Percentiles rank a stretch among this genome's conserved stretches.
phyloP scores from a whole-genome alignment of 164 flowering plant genomes.

The Berberis vulgaris region DNA sequence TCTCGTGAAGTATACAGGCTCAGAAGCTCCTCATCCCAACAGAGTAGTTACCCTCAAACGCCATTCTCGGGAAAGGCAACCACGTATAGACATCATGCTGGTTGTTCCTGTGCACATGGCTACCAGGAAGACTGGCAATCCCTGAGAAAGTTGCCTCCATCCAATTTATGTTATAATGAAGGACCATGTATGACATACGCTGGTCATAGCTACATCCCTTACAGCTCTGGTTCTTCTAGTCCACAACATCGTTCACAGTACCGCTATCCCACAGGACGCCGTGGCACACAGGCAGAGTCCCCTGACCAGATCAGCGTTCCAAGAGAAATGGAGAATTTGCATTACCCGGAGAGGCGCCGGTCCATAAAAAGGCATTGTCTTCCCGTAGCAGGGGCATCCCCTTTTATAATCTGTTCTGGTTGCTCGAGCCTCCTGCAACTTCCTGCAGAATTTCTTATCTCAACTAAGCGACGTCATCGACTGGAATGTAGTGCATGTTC shows the following conservation, averaged over 20 bases:
- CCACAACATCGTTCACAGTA: conserved; percentile 23
- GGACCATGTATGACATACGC: conserved; percentile 19
- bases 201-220: conserved; percentile 15
- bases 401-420: conserved; percentile 47
- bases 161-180: conserved; percentile 11
- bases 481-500: conserved; percentile 65
- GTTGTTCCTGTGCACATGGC: conserved; percentile 26
- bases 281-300: conserved; percentile 22
- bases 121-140: conserved; percentile 25
- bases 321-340: conserved; percentile 15
- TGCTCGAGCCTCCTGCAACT: conserved; percentile 52
- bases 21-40: conserved; percentile 19
- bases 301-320: conserved; percentile 23
- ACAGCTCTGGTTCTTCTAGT: conserved; percentile 33
- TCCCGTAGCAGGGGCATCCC: conserved; percentile 74
- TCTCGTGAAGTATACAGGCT: conserved; percentile 19
- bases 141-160: conserved; percentile 25
- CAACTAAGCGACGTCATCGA: conserved; percentile 32
- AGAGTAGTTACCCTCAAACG: conserved; percentile 16
- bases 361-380: conserved; percentile 34
- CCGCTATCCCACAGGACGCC: conserved; percentile 15
- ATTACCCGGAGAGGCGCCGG: conserved; percentile 27
- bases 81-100: conserved; percentile 21
- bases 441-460: conserved; percentile 64
- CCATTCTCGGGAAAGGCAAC: conserved; percentile 37